Percentiles rank a stretch among this genome's conserved stretches.
These are phyloP conservation scores for Dictyostelium purpureum DNA, from an alignment of 78 protist genomes.

Conservation along the genomic window DNA sequence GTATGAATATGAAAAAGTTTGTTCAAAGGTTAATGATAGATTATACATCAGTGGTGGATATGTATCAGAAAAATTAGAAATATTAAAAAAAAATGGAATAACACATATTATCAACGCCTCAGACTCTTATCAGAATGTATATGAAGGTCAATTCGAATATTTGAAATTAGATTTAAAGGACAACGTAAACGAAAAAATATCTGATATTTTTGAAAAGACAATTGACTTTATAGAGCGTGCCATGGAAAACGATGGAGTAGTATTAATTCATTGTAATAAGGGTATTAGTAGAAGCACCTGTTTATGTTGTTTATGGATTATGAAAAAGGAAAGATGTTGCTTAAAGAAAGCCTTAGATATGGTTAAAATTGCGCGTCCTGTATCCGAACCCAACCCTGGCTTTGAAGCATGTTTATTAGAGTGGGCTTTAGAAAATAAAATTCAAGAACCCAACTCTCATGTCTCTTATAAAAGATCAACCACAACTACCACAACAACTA, in stretches of 20 bases:
- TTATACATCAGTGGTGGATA: constrained; percentile 52
- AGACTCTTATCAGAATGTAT: constrained; percentile 9
- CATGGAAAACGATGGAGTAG: background rate
- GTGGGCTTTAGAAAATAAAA: constrained; percentile 61
- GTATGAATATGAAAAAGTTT: constrained; percentile 43
- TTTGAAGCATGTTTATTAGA: constrained; percentile 30
- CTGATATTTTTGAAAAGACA: background rate
- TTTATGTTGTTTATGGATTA: constrained; percentile 54
- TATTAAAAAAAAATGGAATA: constrained; percentile 12
- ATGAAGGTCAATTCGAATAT: constrained; percentile 2
- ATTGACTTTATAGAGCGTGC: constrained; percentile 56
- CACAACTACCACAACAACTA: too few relatives aligned
- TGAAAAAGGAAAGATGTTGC: constrained; percentile 22
- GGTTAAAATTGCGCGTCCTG: constrained; percentile 19
- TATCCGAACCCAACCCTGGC: constrained; percentile 55
- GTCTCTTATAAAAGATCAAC: too few relatives aligned
- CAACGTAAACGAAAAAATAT: constrained; percentile 22
- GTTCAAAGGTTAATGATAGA: constrained; percentile 46
- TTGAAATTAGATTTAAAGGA: constrained; percentile 40
- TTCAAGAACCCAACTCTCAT: constrained; percentile 48
- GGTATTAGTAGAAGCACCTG: constrained; percentile 56
- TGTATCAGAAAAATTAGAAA: constrained; percentile 16
- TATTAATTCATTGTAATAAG: constrained; percentile 67
- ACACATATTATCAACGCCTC: constrained; percentile 75
- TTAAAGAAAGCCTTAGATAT: constrained; percentile 22